These are phyloP conservation scores for Lipomyces yamadae DNA, from an alignment of 805 yeast genomes.

Conservation along the genomic window DNA sequence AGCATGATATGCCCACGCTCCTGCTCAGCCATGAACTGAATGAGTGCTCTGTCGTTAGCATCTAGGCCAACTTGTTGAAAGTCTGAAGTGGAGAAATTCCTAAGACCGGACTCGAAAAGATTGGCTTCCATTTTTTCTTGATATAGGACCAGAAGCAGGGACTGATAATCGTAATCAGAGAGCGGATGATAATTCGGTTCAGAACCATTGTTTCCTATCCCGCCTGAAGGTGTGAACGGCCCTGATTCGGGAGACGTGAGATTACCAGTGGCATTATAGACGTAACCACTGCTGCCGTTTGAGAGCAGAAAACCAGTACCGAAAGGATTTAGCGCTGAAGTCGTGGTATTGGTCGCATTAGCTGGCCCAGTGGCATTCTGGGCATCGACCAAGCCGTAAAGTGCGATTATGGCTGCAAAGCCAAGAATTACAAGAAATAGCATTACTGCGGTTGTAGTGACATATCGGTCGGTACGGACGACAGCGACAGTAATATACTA, in stretches of 20 bases:
- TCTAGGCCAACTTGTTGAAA: conserved; percentile 16
- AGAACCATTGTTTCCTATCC: conserved; percentile 7
- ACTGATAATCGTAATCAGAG: conserved; percentile 25
- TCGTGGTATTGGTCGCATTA: conserved; percentile 2
- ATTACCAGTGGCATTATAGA: conserved; percentile 17
- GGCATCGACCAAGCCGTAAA: not conserved
- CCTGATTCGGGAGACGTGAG: conserved; percentile 14
- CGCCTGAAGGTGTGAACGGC: conserved; percentile 18
- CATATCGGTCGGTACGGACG: too few relatives aligned
- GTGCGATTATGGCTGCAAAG: not conserved
- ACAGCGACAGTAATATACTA: too few relatives aligned
- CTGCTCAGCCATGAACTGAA: conserved; percentile 28
- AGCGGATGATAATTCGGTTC: conserved; percentile 21
- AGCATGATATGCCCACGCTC: conserved; percentile 21
- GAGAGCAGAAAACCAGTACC: conserved; percentile 15
- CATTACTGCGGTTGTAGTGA: not conserved
- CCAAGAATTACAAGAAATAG: not conserved
- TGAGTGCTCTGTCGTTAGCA: conserved; percentile 15
- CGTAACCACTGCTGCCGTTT: conserved; percentile 1
- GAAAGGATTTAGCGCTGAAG: conserved; percentile 13
- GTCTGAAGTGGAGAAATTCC: conserved; percentile 14
- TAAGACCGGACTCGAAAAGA: conserved; percentile 20
- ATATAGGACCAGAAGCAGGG: conserved; percentile 17
- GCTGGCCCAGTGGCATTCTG: not conserved
- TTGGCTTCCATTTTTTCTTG: conserved; percentile 23